Percentiles rank a stretch among this genome's conserved stretches.
Evolutionary conservation across 192 early-diverging fungal genomes (phyloP).

Genomic region (Geranomyces variabilis): DNA sequence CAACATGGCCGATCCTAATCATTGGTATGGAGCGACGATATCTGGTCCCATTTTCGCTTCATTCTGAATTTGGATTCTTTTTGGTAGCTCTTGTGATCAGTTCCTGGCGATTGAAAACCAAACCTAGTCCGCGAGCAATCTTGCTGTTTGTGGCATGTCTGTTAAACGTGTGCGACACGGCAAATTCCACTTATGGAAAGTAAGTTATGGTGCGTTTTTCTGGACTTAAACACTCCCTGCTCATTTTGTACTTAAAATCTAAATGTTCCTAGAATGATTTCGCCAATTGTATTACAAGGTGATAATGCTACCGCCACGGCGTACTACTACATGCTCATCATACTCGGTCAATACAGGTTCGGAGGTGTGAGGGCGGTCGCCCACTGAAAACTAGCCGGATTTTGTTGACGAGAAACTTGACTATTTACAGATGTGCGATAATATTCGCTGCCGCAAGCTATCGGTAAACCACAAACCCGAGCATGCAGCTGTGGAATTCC

Average conservation of each 20-base stretch:
- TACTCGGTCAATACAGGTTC: background rate
- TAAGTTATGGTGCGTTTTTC: background rate
- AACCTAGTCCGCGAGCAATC: background rate
- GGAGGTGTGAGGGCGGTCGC: no score
- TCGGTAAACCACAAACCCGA: no score
- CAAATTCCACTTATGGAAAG: background rate
- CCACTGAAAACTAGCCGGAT: no score
- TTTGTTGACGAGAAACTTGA: no score
- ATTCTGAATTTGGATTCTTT: no score
- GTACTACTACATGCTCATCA: background rate
- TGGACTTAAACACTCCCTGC: background rate
- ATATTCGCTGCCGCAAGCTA: background rate
- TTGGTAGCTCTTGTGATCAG: background rate
- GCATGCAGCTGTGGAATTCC: background rate
- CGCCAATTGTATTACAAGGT: background rate
- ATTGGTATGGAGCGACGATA: no score
- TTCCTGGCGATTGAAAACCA: background rate
- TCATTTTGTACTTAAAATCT: no score
- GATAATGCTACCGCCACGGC: background rate
- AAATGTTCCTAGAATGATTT: background rate
- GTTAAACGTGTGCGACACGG: background rate
- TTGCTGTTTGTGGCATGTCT: background rate
- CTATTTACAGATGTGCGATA: background rate
- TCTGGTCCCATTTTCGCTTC: no score
- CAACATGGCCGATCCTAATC: no score